Evolutionary conservation across 1,284 basidiomycete genomes (phyloP).

Genomic region (Rhodotorula mucilaginosa): DNA sequence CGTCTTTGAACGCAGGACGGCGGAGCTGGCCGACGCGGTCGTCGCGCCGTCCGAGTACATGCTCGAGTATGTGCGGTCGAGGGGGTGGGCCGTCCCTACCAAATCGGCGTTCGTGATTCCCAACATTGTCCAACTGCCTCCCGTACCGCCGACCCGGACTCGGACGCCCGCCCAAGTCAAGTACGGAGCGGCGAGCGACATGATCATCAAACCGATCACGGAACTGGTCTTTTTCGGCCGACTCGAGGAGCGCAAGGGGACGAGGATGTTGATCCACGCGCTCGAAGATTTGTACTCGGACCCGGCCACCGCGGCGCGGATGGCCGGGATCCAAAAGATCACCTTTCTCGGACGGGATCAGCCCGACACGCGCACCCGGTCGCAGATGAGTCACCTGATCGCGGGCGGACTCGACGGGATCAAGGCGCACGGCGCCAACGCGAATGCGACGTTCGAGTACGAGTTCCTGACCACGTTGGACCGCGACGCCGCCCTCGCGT

Average conservation of each 20-base stretch:
- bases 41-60: slow-evolving; percentile 40
- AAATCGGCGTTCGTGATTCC: slow-evolving; percentile 35
- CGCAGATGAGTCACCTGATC: slow-evolving; percentile 24
- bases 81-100: slow-evolving; percentile 37
- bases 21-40: slow-evolving; percentile 37
- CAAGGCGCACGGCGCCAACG: slow-evolving; percentile 22
- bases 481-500: slow-evolving; percentile 31
- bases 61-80: slow-evolving; percentile 26
- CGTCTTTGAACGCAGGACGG: slow-evolving; percentile 32
- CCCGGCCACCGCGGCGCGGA: neutral
- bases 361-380: slow-evolving; percentile 23
- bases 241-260: slow-evolving; percentile 40
- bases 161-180: neutral
- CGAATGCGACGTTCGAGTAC: slow-evolving; percentile 29
- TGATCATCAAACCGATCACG: slow-evolving; percentile 13
- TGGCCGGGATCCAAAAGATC: slow-evolving; percentile 10
- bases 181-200: neutral
- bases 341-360: slow-evolving; percentile 38
- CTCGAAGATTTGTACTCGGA: slow-evolving; percentile 26
- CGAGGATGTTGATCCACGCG: slow-evolving; percentile 24
- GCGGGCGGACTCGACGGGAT: slow-evolving; percentile 28
- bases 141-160: neutral
- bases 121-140: slow-evolving; percentile 21
- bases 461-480: slow-evolving; percentile 24
- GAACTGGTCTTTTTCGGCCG: slow-evolving; percentile 42